Base-by-base conservation (phyloP, 1,284 basidiomycete genomes). In the Laetiporus sulphureus region DNA sequence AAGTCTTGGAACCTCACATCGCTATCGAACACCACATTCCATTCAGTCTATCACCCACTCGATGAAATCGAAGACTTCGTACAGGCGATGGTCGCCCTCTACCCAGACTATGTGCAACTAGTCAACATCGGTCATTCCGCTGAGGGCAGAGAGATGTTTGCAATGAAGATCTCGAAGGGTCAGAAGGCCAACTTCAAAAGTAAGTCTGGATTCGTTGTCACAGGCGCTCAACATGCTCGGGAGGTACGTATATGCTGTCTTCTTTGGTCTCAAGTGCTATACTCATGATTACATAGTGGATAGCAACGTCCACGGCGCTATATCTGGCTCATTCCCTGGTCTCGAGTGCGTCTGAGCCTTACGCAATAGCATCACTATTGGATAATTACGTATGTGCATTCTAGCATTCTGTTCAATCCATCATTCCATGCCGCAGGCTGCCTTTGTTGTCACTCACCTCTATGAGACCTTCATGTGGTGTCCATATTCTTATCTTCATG, bases 191-290 rank as follows among this genome's bases (percentile, higher is more conserved):
- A 50, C 41, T 22, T 32, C 49, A 23, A 45, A 20, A 57, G 59
- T 48, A 74, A 72, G 54, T 51, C 66, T 7, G 73, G 80, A 12
- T 75, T 91, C 51, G 73, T 90, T n/a, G 67, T 91, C 33, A 67
- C 77, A 5, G 83, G 83, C 7, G 83, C 85, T 0, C 84, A 88
- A 55, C 89, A 91, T 60, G 84, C 85, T 18, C 71, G 88, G 36
- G 49, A 54, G 44, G 49, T 48, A 15, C 21, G 46, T 40, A n/a
- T 15, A 32, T 25, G 16, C 12, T 13, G 19, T 7, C 25, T n/a
- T 19, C 15, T 27, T 20, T 18, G n/a, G n/a, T n/a, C n/a, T n/a
- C n/a, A n/a, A n/a, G n/a, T n/a, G n/a, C n/a, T n/a, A n/a, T 8
- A n/a, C 32, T 12, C 15, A 3, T 34, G 41, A n/a, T 21, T 27